Base-by-base conservation (phyloP, 257 asterid genomes). In the Ligustrum vulgare region DNA sequence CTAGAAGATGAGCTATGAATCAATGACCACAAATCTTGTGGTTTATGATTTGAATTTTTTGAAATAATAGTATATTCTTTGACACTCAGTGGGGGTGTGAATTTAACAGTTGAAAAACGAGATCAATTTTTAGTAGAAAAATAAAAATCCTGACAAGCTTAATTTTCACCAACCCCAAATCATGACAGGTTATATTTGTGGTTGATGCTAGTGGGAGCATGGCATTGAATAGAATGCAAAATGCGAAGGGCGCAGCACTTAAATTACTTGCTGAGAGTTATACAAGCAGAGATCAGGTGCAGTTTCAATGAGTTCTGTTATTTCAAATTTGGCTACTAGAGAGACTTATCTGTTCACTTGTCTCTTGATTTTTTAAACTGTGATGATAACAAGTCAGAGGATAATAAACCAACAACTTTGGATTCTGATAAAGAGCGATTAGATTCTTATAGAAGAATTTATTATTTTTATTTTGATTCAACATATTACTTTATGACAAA, bases 121-220 rank as follows among this genome's bases (percentile, higher is more conserved):
- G 18, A 2, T 25, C 6, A 60, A 28, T 54, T 23, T 60, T 25
- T 60, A 23, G 33, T 58, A 60, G 67, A 23, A 22, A 60, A 25
- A 35, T 60, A 10, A 9, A 60, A 25, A 25, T 60, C 6, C 34
- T 60, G 73, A 62, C 36, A 22, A 2, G 35, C 5, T 23, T 68
- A 56, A 76, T 60, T 58, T 58, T 70, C 47, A 28, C 31, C 33
- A 31, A 25, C 37, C 69, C 22, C 36, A 39, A 20, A 49, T 71
- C 76, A 58, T 71, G 73, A 43, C 89, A 94, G 99, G 99, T 94
- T 76, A 94, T 94, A 86, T 94, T 94, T 78, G 93, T 94, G 69
- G 99, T 94, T 77, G 99, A 94, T 80, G 99, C 99, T 75, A 94
- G 99, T 84, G 98, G 99, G 73, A 94, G 99, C 77, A 94, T 94